Evolutionary conservation across 441 rosid genomes (phyloP).

Genomic region (Viola pubescens): DNA sequence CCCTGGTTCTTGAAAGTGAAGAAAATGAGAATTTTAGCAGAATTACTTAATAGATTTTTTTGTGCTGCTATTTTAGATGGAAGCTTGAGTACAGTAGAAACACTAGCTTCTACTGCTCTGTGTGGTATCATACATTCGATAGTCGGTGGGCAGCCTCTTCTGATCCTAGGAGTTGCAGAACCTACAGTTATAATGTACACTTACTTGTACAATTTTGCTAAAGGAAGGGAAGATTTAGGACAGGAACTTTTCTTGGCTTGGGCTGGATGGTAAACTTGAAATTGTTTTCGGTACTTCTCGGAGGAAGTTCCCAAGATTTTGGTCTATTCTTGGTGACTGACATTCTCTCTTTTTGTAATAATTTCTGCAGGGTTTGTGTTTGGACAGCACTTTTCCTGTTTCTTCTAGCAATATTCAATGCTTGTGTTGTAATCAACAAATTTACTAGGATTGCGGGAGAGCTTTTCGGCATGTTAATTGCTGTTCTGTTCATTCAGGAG

Average conservation of each 20-base stretch:
- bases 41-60: neutral
- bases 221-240: slow-evolving; percentile 29
- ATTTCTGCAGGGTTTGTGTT: slow-evolving; percentile 43
- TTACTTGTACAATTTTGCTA: slow-evolving; percentile 47
- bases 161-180: slow-evolving; percentile 54
- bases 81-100: slow-evolving; percentile 46
- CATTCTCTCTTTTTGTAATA: neutral
- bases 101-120: slow-evolving; percentile 46
- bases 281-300: neutral
- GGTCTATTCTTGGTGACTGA: neutral
- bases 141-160: slow-evolving; percentile 50
- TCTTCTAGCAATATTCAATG: slow-evolving; percentile 42
- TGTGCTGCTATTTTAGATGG: slow-evolving; percentile 29
- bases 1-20: too few relatives aligned
- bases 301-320: neutral
- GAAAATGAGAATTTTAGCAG: too few relatives aligned
- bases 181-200: slow-evolving; percentile 58
- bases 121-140: slow-evolving; percentile 52
- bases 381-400: slow-evolving; percentile 49
- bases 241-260: slow-evolving; percentile 46
- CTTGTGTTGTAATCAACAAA: slow-evolving; percentile 34
- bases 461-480: slow-evolving; percentile 47
- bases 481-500: slow-evolving; percentile 48
- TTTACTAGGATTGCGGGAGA: slow-evolving; percentile 59
- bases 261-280: slow-evolving; percentile 43